Evolutionary conservation across 352 stramenopile species (phyloP).

Genomic region (Pythium dissotocum): DNA sequence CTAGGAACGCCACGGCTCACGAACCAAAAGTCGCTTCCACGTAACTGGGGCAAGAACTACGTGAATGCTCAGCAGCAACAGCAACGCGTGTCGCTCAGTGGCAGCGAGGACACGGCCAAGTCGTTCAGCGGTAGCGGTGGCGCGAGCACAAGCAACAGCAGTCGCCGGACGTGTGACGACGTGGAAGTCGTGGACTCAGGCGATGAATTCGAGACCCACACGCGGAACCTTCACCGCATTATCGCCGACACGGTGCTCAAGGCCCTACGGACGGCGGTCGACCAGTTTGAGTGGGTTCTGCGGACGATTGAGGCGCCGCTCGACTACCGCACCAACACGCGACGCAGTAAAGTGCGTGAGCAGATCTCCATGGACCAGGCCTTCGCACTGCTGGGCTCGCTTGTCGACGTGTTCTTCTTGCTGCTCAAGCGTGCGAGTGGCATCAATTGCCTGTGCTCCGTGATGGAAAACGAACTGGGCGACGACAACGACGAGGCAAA

Average conservation of each 20-base stretch:
- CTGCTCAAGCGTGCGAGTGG: constrained; percentile 50
- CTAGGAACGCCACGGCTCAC: constrained; percentile 13
- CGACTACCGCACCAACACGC: constrained; percentile 25
- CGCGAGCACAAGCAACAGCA: background rate
- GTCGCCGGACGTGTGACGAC: background rate
- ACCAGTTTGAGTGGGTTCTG: constrained; percentile 55
- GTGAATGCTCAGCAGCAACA: constrained; percentile 26
- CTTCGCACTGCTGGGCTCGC: constrained; percentile 45
- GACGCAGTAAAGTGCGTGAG: background rate
- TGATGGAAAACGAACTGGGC: constrained; percentile 20
- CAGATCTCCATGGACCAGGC: constrained; percentile 40
- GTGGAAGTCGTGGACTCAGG: background rate
- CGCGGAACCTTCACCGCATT: constrained; percentile 41
- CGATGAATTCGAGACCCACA: constrained; percentile 32
- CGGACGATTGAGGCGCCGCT: constrained; percentile 43
- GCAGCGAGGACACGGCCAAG: constrained; percentile 18
- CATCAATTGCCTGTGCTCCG: constrained; percentile 41
- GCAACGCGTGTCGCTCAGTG: constrained; percentile 22
- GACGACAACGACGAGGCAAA: constrained; percentile 29
- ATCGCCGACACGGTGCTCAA: constrained; percentile 42
- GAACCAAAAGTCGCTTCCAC: constrained; percentile 49
- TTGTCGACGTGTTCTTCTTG: constrained; percentile 61
- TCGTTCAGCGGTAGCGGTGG: background rate
- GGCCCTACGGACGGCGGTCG: constrained; percentile 45
- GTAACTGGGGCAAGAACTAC: constrained; percentile 71